Evolutionary conservation across 306 rosid species (phyloP), one percentile per base, ranked within the genome.

Genomic region (Oemleria cerasiformis): DNA sequence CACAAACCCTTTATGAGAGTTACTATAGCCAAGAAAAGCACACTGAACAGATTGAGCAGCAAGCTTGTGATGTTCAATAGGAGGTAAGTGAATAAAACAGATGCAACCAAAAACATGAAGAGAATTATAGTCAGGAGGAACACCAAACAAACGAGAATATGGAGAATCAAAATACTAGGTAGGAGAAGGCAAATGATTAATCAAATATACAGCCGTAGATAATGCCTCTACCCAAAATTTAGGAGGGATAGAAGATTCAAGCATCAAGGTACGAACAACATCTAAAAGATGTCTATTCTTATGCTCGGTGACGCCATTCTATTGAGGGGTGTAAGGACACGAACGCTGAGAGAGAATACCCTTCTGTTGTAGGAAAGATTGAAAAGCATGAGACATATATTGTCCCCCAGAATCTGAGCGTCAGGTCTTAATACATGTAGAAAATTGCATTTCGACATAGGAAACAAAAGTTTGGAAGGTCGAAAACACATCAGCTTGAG

Each of bases 361-460:
- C 5, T 66, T 65, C 1, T 42, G 17, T 0, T 65, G 45, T n/a
- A n/a, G n/a, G n/a, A n/a, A n/a, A n/a, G n/a, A n/a, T n/a, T n/a
- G n/a, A n/a, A n/a, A n/a, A n/a, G n/a, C n/a, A n/a, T n/a, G n/a
- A n/a, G n/a, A n/a, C n/a, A n/a, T n/a, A n/a, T n/a, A n/a, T n/a
- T n/a, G n/a, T n/a, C n/a, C n/a, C n/a, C n/a, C n/a, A n/a, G n/a
- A n/a, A n/a, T n/a, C n/a, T n/a, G n/a, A n/a, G n/a, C n/a, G n/a
- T n/a, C n/a, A n/a, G n/a, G n/a, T n/a, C n/a, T n/a, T n/a, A n/a
- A n/a, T n/a, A n/a, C 5, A 65, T 5, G 38, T 17, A 7, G 44
- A 55, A 53, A 70, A 62, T 41, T 75, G 59, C 7, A 19, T 75
- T 16, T 65, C 67, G 57, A 66, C 56, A 51, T 8, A 55, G 4